Evolutionary conservation across 768 basidiomycete species (phyloP), one percentile per base, ranked within the genome.

Genomic region (Boletales sp.): DNA sequence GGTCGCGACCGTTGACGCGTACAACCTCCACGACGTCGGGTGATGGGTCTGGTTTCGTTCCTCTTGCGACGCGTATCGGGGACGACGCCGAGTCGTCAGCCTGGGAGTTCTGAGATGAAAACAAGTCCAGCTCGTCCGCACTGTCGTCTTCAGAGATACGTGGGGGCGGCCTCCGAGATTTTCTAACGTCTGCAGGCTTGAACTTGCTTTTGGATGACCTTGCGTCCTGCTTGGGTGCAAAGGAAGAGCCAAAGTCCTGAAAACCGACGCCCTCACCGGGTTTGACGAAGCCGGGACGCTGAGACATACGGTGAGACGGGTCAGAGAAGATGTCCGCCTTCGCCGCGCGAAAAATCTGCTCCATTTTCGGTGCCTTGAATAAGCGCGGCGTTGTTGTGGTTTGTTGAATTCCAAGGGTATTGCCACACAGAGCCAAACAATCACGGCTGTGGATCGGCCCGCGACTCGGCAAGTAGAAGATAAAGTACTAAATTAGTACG

Each of bases 381-480:
- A 48, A 6, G 35, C 53, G 54, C 42, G 56, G 57, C 57, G 64
- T 68, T 66, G 56, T 66, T 66, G 63, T 62, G 37, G 32, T 51
- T 14, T 67, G 53, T 66, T 68, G 43, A 19, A 57, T 64, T 60
- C 28, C 13, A 48, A 66, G 35, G 67, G 34, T 38, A 31, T 53
- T 61, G 57, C 53, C 53, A 59, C 38, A 64, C 51, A 54, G 31
- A 10, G 13, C 12, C 55, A 64, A 60, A 64, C 13, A 50, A 37
- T 3, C 5, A 12, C 33, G 46, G 32, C 35, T n/a, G 21, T 25
- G 21, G 21, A 36, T 28, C 44, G 35, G 44, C 35, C 25, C 25
- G 34, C 34, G 41, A n/a, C 9, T 8, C 25, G 43, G 32, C 31
- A 9, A 2, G n/a, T 17, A 10, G 17, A 32, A 5, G 8, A 31